Percentiles rank a stretch among this genome's conserved stretches.
These are phyloP conservation scores for Neofusicoccum umdonicola DNA, from an alignment of 2,329 filamentous ascomycete genomes.

Conservation along the genomic window DNA sequence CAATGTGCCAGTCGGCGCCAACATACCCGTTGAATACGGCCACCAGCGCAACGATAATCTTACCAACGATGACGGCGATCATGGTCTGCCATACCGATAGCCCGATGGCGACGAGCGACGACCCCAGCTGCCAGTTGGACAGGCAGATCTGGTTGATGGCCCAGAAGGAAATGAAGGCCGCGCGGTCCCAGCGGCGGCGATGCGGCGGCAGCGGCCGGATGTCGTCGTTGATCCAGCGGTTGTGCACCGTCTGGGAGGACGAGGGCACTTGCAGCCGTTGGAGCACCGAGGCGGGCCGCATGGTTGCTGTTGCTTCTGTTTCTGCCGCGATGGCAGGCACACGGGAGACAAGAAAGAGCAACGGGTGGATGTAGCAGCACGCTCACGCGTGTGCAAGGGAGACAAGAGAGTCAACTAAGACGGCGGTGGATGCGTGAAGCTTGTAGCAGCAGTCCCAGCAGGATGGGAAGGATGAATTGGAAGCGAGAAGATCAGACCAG, in stretches of 20 bases:
- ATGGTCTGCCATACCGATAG: conserved; percentile 43
- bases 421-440: no score
- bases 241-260: not conserved
- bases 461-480: not conserved
- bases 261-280: not conserved
- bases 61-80: conserved; percentile 40
- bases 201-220: conserved; percentile 40
- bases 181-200: conserved; percentile 36
- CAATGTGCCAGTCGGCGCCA: conserved; percentile 44
- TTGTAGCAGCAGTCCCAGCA: not conserved
- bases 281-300: not conserved
- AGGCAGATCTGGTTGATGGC: conserved; percentile 37
- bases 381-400: not conserved
- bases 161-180: conserved; percentile 41
- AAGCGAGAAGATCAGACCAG: not conserved
- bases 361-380: not conserved
- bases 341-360: no score
- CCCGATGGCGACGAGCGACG: conserved; percentile 38
- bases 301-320: no score
- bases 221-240: conserved; percentile 42
- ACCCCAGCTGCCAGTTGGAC: conserved; percentile 39
- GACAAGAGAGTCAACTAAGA: not conserved
- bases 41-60: conserved; percentile 36
- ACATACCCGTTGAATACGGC: conserved; percentile 38
- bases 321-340: no score